Evolutionary conservation across 305 asterid genomes (phyloP), one percentile per base, ranked within the genome.

Genomic region (Fraxinus albicans): DNA sequence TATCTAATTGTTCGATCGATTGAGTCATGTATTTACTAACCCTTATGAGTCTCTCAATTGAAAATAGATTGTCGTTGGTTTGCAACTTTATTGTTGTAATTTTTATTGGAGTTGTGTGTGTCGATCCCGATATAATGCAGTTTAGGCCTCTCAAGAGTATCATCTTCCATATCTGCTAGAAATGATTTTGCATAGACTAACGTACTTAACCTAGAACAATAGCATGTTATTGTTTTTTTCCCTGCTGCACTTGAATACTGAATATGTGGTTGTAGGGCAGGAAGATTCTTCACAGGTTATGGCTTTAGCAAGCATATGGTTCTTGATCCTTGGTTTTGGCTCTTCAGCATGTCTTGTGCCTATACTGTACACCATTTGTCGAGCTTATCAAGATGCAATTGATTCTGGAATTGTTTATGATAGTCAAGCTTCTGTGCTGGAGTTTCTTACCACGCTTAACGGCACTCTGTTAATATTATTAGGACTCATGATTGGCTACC

Each of bases 261-360:
- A 87, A 86, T 84, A 87, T 93, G 80, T 94, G 91, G 82, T 87
- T 93, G 96, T 96, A 94, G 98, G 98, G 98, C 99, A 96, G 99
- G 98, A 93, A 89, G 98, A 96, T 85, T 95, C 93, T 85, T 91
- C 98, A 34, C 99, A 94, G 89, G 98, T 89, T 81, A 89, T 92
- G 67, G 98, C 98, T 75, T 80, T 96, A 89, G 97, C 97, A 15
- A 93, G 99, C 60, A 88, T 96, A 80, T 96, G 99, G 99, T 87
- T 96, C 85, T 72, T 94, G 91, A 88, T 94, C 86, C 97, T 96
- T 77, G 92, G 97, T 77, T 90, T 96, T 80, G 99, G 99, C 75
- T 83, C 95, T 80, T 90, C 91, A 35, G 93, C 93, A 76, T 90
- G 94, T 87, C 91, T 92, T 79, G 91, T 89, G 79, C 99, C 99